These are phyloP conservation scores for Quillaja saponaria DNA, from an alignment of 306 rosid species.

Conservation along the genomic window DNA sequence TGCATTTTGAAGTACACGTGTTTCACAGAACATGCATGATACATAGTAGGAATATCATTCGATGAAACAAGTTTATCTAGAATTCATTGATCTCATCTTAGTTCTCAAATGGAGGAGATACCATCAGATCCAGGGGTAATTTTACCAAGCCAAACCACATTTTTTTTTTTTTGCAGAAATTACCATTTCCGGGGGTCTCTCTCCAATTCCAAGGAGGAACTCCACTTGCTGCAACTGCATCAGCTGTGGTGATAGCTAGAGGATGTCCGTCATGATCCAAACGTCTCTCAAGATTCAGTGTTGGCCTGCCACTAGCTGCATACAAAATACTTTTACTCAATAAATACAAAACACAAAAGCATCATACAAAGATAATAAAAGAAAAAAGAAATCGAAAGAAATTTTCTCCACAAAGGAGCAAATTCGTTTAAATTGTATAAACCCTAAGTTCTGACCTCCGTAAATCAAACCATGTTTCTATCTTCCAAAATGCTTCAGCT, in stretches of 20 bases:
- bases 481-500: too few relatives aligned
- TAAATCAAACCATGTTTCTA: too few relatives aligned
- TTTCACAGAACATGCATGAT: too few relatives aligned
- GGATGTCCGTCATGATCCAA: conserved; percentile 94
- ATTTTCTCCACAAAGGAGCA: conserved; percentile 7
- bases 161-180: not conserved
- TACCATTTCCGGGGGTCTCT: conserved; percentile 92
- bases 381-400: conserved; percentile 21
- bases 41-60: too few relatives aligned
- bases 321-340: conserved; percentile 28
- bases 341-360: conserved; percentile 15
- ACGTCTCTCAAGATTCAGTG: conserved; percentile 90
- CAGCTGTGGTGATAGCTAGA: conserved; percentile 89
- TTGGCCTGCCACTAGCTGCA: conserved; percentile 83
- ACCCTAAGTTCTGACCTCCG: too few relatives aligned
- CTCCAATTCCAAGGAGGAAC: conserved; percentile 99
- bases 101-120: too few relatives aligned
- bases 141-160: too few relatives aligned
- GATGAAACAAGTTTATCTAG: too few relatives aligned
- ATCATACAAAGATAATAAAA: conserved; percentile 13
- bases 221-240: conserved; percentile 79
- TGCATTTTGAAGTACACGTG: too few relatives aligned
- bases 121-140: too few relatives aligned
- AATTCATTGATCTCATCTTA: too few relatives aligned
- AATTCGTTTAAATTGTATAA: too few relatives aligned